Percentiles rank a stretch among this genome's conserved stretches.
Evolutionary conservation across 768 basidiomycete species (phyloP).

Genomic region (Glaciozyma antarctica): DNA sequence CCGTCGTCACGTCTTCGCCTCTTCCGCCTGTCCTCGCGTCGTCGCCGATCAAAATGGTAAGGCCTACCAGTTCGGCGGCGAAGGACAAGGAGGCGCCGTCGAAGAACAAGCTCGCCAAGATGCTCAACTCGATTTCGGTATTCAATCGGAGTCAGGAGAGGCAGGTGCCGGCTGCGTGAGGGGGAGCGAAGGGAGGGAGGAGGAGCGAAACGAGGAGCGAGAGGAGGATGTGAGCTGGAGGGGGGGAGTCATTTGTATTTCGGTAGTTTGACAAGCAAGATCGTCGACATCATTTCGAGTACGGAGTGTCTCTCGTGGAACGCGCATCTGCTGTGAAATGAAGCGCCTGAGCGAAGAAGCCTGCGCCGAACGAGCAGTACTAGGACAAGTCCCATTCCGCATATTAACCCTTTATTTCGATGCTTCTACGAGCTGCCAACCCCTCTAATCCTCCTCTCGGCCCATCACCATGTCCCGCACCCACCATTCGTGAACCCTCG

Average conservation of each 20-base stretch:
- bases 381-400: no score
- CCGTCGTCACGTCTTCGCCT: slow-evolving; percentile 7
- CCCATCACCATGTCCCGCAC: slow-evolving; percentile 42
- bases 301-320: no score
- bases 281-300: no score
- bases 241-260: no score
- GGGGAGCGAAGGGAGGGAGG: not conserved
- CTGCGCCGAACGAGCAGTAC: no score
- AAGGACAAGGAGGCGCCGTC: not conserved
- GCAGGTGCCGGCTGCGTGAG: not conserved
- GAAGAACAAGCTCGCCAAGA: slow-evolving; percentile 25
- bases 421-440: no score
- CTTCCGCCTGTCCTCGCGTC: not conserved
- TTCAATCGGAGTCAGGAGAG: slow-evolving; percentile 20
- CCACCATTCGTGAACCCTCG: slow-evolving; percentile 86
- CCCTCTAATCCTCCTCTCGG: no score
- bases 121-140: slow-evolving; percentile 25
- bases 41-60: not conserved
- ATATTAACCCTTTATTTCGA: no score
- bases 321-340: no score
- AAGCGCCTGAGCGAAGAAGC: no score
- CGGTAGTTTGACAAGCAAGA: no score
- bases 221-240: not conserved
- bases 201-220: not conserved
- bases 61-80: not conserved